phyloP scores from a whole-genome alignment of 306 rosid species.

The Crataegus laevigata region DNA sequence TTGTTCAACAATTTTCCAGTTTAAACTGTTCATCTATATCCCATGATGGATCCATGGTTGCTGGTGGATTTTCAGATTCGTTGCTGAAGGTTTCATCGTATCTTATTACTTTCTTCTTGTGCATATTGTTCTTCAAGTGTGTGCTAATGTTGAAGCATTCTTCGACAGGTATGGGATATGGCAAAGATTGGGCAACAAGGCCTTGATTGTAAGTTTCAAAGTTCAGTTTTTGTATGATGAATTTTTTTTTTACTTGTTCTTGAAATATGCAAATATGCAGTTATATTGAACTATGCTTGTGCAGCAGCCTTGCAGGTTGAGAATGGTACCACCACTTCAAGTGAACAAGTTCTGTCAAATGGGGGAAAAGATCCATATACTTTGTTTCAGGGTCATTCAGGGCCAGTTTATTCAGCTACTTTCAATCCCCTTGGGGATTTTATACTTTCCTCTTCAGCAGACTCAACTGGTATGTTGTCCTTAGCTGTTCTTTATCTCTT shows the following conservation, averaged over 20 bases:
- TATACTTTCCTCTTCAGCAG: conserved; percentile 85
- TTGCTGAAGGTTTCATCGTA: conserved; percentile 59
- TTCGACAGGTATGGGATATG: conserved; percentile 89
- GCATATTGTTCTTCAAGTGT: background rate
- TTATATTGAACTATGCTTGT: conserved; percentile 19
- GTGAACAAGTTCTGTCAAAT: conserved; percentile 44
- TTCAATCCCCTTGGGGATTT: conserved; percentile 91
- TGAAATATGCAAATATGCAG: background rate
- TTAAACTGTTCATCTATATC: conserved; percentile 93
- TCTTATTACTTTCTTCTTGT: background rate
- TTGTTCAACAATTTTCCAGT: conserved; percentile 32
- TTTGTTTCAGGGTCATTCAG: conserved; percentile 92
- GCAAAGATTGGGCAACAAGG: conserved; percentile 85
- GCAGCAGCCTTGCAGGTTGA: conserved; percentile 79
- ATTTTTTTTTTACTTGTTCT: background rate
- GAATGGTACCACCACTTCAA: conserved; percentile 40
- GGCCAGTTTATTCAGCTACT: conserved; percentile 84
- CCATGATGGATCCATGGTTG: conserved; percentile 86
- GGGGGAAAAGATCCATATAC: conserved; percentile 67
- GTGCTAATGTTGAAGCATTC: conserved; percentile 18
- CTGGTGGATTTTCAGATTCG: conserved; percentile 96
- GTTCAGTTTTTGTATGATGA: background rate
- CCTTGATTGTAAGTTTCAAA: conserved; percentile 47
- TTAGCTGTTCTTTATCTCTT: background rate
- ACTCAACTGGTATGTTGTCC: conserved; percentile 63